Evolutionary conservation across 257 asterid genomes (phyloP).

Genomic region (Solanum pinnatisectum): DNA sequence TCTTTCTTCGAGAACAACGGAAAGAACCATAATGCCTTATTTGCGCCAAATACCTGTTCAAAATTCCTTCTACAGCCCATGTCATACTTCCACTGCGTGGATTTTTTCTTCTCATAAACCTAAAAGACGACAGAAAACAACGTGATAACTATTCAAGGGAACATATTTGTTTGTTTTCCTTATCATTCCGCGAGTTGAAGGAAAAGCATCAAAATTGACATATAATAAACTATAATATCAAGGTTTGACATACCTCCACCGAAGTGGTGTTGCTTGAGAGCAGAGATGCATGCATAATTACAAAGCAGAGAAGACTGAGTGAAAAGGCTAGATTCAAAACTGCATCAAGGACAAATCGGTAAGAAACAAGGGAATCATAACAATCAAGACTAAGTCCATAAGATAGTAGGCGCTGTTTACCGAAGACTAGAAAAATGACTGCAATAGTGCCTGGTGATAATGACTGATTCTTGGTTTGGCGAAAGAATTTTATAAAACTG

Average conservation of each 20-base stretch:
- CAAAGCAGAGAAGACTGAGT: constrained; percentile 81
- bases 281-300: constrained; percentile 57
- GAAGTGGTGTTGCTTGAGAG: constrained; percentile 79
- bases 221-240: neutral
- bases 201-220: neutral
- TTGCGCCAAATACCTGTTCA: constrained; percentile 81
- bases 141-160: neutral
- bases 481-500: constrained; percentile 55
- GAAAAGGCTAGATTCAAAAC: constrained; percentile 82
- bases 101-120: constrained; percentile 75
- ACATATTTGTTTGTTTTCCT: neutral
- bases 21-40: constrained; percentile 51
- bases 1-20: constrained; percentile 65
- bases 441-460: constrained; percentile 67
- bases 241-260: constrained; percentile 49
- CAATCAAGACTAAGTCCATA: constrained; percentile 12
- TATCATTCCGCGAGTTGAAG: neutral
- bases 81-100: constrained; percentile 57
- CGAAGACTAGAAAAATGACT: constrained; percentile 71
- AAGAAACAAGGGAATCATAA: constrained; percentile 47
- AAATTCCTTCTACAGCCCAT: constrained; percentile 67
- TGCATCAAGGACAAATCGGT: constrained; percentile 80
- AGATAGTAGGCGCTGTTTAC: constrained; percentile 27
- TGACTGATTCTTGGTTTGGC: constrained; percentile 33
- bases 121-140: constrained; percentile 5